Evolutionary conservation across 345 rosid species (phyloP).

Genomic region (Ricinus communis): DNA sequence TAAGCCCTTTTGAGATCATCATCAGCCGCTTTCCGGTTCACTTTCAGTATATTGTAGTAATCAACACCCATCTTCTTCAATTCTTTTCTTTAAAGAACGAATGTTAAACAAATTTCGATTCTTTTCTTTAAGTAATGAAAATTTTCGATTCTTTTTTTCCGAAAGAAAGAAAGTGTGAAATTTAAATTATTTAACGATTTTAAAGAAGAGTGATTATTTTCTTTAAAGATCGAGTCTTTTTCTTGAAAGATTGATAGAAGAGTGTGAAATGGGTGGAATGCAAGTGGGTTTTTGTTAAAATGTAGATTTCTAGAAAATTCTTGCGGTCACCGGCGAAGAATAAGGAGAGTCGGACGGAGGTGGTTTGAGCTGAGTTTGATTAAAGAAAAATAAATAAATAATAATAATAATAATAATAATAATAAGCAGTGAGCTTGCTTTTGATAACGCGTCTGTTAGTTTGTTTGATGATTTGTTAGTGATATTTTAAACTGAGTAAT

Average conservation of each 20-base stretch:
- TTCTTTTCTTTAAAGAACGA: constrained; percentile 2
- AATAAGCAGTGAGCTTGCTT: constrained; percentile 6
- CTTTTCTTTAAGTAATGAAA: too few relatives aligned
- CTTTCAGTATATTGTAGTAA: constrained; percentile 81
- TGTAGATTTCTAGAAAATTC: constrained; percentile 2
- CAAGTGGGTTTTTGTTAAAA: background rate
- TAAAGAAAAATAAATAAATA: background rate
- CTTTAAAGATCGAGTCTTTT: background rate
- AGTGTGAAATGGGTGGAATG: background rate
- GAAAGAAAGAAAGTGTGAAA: too few relatives aligned
- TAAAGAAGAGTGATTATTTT: too few relatives aligned
- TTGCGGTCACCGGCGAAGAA: background rate
- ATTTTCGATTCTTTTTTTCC: too few relatives aligned
- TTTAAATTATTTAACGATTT: too few relatives aligned
- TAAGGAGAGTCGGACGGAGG: constrained; percentile 35
- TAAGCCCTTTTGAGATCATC: constrained; percentile 79
- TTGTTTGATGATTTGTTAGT: background rate
- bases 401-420: too few relatives aligned
- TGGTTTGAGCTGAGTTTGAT: background rate
- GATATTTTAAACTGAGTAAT: background rate
- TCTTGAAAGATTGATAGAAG: background rate
- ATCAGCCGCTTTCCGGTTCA: constrained; percentile 59
- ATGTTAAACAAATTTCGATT: background rate
- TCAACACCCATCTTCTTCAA: constrained; percentile 58
- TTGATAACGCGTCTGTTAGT: constrained; percentile 17